Percentiles rank a stretch among this genome's conserved stretches.
Conservation (phyloP, 23 red algal species). For the Porphyridium purpureum region DNA sequence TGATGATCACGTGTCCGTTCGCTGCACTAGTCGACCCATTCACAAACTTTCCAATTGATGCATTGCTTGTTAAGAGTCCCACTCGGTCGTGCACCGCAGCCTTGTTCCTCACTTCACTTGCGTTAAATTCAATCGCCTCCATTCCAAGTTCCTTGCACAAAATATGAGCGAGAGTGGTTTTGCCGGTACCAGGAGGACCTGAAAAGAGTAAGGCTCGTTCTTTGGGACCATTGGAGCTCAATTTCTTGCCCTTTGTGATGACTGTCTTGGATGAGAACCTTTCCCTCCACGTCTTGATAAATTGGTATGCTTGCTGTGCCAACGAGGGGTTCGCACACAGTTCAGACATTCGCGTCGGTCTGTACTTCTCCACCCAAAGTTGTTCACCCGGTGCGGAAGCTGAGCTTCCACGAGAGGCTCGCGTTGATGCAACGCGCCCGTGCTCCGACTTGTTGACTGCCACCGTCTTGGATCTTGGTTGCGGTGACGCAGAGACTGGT, state of each 20-base stretch:
- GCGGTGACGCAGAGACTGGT: background rate
- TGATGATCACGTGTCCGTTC: conserved; percentile 69
- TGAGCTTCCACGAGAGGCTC: background rate
- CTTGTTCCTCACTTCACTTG: conserved; percentile 78
- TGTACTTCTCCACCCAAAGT: conserved; percentile 91
- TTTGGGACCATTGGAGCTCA: too few species aligned
- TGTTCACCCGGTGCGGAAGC: background rate
- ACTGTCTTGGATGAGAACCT: too few species aligned
- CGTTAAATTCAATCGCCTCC: conserved; percentile 89
- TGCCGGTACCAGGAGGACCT: conserved; percentile 85
- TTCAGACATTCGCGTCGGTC: conserved; percentile 19
- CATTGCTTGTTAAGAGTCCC: conserved; percentile 25
- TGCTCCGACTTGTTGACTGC: background rate
- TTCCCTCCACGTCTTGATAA: too few species aligned
- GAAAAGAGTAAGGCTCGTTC: too few species aligned
- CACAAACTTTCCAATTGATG: conserved; percentile 32
- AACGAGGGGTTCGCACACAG: conserved; percentile 64
- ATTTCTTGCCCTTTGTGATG: too few species aligned
- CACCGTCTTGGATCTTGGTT: background rate
- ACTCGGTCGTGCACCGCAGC: conserved; percentile 22
- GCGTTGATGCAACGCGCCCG: background rate
- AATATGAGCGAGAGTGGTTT: conserved; percentile 68
- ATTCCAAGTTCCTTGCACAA: conserved; percentile 42
- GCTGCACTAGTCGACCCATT: background rate
- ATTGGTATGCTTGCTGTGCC: too few species aligned